Evolutionary conservation across 192 early-diverging fungal genomes (phyloP).

Genomic region (Backusella australiensis): DNA sequence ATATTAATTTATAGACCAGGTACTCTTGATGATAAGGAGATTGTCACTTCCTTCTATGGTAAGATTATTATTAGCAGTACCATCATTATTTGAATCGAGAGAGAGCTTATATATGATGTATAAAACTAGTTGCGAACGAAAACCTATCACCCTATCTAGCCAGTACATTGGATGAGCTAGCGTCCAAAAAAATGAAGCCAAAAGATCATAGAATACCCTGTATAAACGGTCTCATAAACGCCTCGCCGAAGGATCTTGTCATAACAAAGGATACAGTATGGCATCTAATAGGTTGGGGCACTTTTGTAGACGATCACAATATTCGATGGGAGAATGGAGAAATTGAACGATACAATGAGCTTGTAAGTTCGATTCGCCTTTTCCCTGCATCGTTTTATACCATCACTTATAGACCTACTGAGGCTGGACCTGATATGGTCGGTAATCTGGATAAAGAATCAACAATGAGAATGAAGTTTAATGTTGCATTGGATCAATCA

Average conservation of each 20-base stretch:
- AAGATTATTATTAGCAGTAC: background rate
- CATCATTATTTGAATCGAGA: background rate
- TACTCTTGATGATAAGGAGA: slow-evolving; percentile 8
- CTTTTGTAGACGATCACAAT: slow-evolving; percentile 8
- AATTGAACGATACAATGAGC: background rate
- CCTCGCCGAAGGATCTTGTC: slow-evolving; percentile 6
- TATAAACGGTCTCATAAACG: slow-evolving; percentile 24
- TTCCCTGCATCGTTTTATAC: slow-evolving; percentile 32
- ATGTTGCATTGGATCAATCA: slow-evolving; percentile 26
- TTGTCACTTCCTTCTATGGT: slow-evolving; percentile 27
- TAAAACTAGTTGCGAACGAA: slow-evolving; percentile 18
- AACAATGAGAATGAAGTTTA: slow-evolving; percentile 11
- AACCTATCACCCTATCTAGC: slow-evolving; percentile 25
- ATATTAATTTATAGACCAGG: slow-evolving; percentile 32
- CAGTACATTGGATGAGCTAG: slow-evolving; percentile 13
- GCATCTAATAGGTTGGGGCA: slow-evolving; percentile 35
- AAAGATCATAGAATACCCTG: slow-evolving; percentile 14
- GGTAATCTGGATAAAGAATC: background rate
- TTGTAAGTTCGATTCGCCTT: background rate
- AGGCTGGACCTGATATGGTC: background rate
- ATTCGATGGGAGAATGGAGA: slow-evolving; percentile 22
- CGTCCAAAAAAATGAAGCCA: background rate
- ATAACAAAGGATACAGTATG: slow-evolving; percentile 6
- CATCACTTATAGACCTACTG: background rate
- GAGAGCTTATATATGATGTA: background rate